Conservation (phyloP, 257 asterid genomes). For the Ehretia macrophylla region DNA sequence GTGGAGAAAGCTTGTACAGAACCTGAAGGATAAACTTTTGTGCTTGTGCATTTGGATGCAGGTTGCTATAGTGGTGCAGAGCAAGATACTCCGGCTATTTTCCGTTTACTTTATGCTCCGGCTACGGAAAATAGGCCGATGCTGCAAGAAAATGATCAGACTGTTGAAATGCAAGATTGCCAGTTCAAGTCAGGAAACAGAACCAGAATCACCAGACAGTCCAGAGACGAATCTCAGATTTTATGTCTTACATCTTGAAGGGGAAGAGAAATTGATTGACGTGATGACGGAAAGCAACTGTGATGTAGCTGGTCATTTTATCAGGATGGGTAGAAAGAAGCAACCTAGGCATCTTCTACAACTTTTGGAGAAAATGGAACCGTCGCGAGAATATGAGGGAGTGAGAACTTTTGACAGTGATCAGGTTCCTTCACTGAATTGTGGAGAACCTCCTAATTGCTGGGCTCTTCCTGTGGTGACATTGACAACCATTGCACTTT, state of each 20-base stretch:
- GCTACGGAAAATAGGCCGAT: conserved; percentile 18
- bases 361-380: conserved; percentile 36
- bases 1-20: conserved; percentile 43
- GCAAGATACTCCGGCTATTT: conserved; percentile 52
- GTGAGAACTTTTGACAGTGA: conserved; percentile 51
- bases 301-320: conserved; percentile 53
- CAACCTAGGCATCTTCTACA: conserved; percentile 51
- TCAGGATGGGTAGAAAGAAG: conserved; percentile 48
- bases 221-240: conserved; percentile 43
- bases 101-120: conserved; percentile 37
- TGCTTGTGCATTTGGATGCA: conserved; percentile 47
- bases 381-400: conserved; percentile 46
- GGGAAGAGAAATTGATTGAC: conserved; percentile 63
- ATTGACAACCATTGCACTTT: conserved; percentile 68
- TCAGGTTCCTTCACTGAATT: conserved; percentile 47
- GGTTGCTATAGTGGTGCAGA: conserved; percentile 43
- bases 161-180: conserved; percentile 23
- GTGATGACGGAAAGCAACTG: conserved; percentile 48
- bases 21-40: conserved; percentile 29
- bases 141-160: conserved; percentile 25
- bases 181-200: conserved; percentile 22
- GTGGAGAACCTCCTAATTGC: conserved; percentile 62
- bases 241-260: conserved; percentile 70
- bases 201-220: conserved; percentile 19
- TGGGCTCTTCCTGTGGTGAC: conserved; percentile 97